Evolutionary conservation across 306 rosid species (phyloP).

Genomic region (Trifolium pratense): DNA sequence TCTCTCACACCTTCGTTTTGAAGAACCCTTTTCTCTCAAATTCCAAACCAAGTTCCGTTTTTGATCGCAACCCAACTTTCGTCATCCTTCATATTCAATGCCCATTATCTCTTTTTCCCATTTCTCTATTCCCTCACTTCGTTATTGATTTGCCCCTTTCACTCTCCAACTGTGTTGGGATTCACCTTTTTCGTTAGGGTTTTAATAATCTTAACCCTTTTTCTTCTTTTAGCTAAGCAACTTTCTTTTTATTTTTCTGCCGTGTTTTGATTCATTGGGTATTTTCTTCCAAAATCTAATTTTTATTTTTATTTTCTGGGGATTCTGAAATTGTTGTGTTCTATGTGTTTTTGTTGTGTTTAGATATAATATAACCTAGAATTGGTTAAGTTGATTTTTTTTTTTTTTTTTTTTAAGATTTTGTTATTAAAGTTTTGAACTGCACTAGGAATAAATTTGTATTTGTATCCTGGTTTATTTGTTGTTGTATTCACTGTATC

Average conservation of each 20-base stretch:
- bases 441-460: constrained; percentile 20
- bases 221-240: constrained; percentile 13
- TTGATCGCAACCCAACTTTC: constrained; percentile 59
- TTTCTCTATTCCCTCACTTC: constrained; percentile 47
- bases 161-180: constrained; percentile 54
- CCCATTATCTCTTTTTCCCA: constrained; percentile 39
- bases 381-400: constrained; percentile 37
- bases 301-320: constrained; percentile 7
- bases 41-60: constrained; percentile 50
- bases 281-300: constrained; percentile 38
- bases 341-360: constrained; percentile 29
- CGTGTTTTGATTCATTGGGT: constrained; percentile 50
- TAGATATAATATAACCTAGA: constrained; percentile 33
- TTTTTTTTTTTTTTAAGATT: neutral
- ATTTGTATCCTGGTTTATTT: constrained; percentile 39
- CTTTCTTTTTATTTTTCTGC: constrained; percentile 4
- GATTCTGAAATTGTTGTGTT: constrained; percentile 47
- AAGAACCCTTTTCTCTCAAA: constrained; percentile 44
- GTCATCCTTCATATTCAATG: constrained; percentile 39
- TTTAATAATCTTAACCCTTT: constrained; percentile 47
- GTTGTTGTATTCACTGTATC: constrained; percentile 26
- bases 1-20: constrained; percentile 31
- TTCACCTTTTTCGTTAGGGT: constrained; percentile 58
- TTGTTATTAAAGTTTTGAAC: neutral
- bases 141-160: constrained; percentile 53